phyloP scores from a whole-genome alignment of 306 rosid species.

The Vigna radiata region DNA sequence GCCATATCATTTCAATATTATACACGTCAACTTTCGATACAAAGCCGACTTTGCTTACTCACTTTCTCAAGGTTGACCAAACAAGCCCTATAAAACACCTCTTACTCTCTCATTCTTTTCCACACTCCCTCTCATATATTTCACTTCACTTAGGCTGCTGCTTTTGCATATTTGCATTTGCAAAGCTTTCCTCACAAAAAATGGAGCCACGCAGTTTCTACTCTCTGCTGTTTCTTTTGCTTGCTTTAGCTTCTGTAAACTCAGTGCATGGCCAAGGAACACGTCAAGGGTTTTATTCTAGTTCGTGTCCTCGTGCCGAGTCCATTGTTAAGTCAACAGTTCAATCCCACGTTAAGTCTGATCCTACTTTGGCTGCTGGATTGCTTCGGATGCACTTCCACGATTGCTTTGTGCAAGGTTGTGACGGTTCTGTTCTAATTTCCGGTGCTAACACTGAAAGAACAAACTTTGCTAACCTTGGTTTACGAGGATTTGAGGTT shows the following conservation, averaged over 20 bases:
- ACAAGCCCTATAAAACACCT: not conserved
- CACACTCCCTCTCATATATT: not conserved
- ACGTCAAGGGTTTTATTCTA: conserved; percentile 47
- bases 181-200: not conserved
- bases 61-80: conserved; percentile 7
- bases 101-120: not conserved
- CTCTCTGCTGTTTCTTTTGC: not conserved
- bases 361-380: conserved; percentile 49
- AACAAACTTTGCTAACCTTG: conserved; percentile 42
- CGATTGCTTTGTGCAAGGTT: conserved; percentile 61
- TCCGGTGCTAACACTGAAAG: conserved; percentile 35
- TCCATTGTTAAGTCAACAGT: conserved; percentile 54
- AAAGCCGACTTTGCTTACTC: conserved; percentile 33
- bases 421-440: conserved; percentile 59
- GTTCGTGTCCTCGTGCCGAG: conserved; percentile 52
- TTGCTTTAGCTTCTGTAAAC: conserved; percentile 20
- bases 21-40: not conserved
- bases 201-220: conserved; percentile 15
- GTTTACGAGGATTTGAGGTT: conserved; percentile 54
- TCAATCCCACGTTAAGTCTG: conserved; percentile 41
- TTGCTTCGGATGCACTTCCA: conserved; percentile 61
- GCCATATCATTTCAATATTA: not conserved
- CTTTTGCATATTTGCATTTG: not conserved
- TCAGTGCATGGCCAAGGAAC: conserved; percentile 48
- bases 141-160: not conserved